These are phyloP conservation scores for Chimonanthus salicifolius DNA, from an alignment of 164 flowering plant species.

Conservation along the genomic window DNA sequence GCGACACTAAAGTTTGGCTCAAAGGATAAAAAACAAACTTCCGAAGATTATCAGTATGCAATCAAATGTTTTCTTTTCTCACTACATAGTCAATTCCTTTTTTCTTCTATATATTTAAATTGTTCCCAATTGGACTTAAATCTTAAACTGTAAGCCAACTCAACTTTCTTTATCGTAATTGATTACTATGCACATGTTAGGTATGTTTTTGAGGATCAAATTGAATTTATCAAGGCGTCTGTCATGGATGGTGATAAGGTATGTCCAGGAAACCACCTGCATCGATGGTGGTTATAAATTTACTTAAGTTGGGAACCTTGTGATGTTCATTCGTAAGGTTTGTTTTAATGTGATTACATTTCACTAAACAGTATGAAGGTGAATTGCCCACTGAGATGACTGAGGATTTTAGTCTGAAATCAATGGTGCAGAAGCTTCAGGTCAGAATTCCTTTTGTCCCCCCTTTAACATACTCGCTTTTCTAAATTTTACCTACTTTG, in stretches of 20 bases:
- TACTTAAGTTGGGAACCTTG: neutral
- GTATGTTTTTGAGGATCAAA: slow-evolving; percentile 95
- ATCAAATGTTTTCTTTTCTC: neutral
- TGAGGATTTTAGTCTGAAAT: slow-evolving; percentile 39
- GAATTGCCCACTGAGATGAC: slow-evolving; percentile 29
- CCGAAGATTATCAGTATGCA: slow-evolving; percentile 81
- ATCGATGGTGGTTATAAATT: neutral
- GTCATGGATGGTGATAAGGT: slow-evolving; percentile 84
- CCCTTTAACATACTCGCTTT: neutral
- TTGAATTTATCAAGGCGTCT: slow-evolving; percentile 77
- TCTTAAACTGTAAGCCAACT: neutral
- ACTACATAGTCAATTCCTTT: neutral
- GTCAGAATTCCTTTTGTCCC: slow-evolving; percentile 22
- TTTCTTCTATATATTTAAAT: neutral
- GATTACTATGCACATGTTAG: slow-evolving; percentile 21
- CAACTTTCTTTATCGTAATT: neutral
- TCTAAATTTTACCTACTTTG: neutral
- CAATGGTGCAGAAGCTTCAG: slow-evolving; percentile 78
- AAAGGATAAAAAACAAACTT: slow-evolving; percentile 51
- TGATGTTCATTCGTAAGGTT: neutral
- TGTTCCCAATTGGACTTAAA: neutral
- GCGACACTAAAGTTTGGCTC: slow-evolving; percentile 85
- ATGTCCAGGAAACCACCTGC: slow-evolving; percentile 9
- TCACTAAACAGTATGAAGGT: slow-evolving; percentile 48
- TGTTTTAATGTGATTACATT: slow-evolving; percentile 1